Evolutionary conservation across 2,329 filamentous ascomycete species (phyloP), one percentile per base, ranked within the genome.

Genomic region (Ophiobolus disseminans): DNA sequence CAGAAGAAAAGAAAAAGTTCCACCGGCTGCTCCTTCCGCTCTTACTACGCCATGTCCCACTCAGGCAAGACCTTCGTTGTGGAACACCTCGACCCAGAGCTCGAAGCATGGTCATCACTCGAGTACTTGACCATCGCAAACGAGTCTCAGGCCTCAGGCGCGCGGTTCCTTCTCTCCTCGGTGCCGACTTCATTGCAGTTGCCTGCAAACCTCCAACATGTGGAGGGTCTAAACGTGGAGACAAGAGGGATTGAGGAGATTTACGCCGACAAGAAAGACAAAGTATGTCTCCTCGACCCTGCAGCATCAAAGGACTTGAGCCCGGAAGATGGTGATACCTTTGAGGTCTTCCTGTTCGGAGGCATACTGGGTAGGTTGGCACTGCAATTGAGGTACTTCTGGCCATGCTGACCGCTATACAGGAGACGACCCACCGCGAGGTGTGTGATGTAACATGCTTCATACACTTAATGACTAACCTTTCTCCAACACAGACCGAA

Each of bases 381-480:
- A 30, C n/a, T 40, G 35, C 30, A 35, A 20, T 32, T 32, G 17
- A 8, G 3, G 4, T 6, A 21, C 8, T 26, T 3, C 25, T 22
- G 28, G 25, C 40, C 28, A 40, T 30, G 23, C 36, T 22, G 17
- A 73, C 59, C 17, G 20, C 30, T 32, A 50, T 46, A 54, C 65
- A 95, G 91, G 93, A 49, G 93, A 97, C 77, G 91, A 97, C 70
- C 93, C 93, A 53, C 93, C 93, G 38, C 80, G 93, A 83, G 91
- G 91, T 94, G 81, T 62, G 80, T 76, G 20, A 40, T 51, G 41
- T 47, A 28, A 26, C 16, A 14, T 19, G 14, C 25, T 20, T 16
- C 14, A 21, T 6, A 25, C 43, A 14, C 35, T 21, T 23, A 32
- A 4, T 7, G 14, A 28, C 43, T 46, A 25, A 46, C 28, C 16